Evolutionary conservation across 2,329 filamentous ascomycete species (phyloP).

Genomic region (Cercospora sp.): DNA sequence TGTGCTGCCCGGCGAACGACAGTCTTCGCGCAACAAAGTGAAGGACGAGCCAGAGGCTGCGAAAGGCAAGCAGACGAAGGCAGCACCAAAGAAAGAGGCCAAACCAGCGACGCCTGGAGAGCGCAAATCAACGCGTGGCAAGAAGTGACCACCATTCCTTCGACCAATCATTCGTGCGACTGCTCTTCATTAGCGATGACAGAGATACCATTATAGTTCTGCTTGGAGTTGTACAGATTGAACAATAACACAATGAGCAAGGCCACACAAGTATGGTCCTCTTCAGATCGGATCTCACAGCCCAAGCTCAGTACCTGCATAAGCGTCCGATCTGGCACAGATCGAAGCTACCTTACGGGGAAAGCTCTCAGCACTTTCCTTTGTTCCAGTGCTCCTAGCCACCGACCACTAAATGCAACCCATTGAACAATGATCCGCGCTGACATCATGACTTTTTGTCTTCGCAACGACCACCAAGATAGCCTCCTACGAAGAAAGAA

Average conservation of each 20-base stretch:
- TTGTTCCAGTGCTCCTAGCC: background rate
- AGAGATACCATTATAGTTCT: background rate
- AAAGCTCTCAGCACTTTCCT: background rate
- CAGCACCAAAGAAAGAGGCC: constrained; percentile 24
- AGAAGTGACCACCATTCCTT: constrained; percentile 7
- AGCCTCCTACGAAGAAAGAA: background rate
- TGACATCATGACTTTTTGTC: constrained; percentile 7
- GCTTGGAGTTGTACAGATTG: background rate
- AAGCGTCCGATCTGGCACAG: background rate
- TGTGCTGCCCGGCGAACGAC: constrained; percentile 5
- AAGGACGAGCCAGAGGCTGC: background rate
- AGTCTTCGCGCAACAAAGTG: constrained; percentile 7
- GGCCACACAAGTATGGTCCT: background rate
- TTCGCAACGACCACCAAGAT: background rate
- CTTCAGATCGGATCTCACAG: background rate
- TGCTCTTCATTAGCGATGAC: background rate
- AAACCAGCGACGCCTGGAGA: constrained; percentile 25
- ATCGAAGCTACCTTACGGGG: background rate
- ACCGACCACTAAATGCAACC: background rate
- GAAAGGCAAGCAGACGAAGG: constrained; percentile 16
- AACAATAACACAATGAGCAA: background rate
- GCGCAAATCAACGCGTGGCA: constrained; percentile 27
- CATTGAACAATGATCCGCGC: constrained; percentile 6
- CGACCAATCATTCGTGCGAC: background rate
- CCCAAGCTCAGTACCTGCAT: background rate